phyloP scores from a whole-genome alignment of 257 asterid species.

The Solanum appendiculatum region DNA sequence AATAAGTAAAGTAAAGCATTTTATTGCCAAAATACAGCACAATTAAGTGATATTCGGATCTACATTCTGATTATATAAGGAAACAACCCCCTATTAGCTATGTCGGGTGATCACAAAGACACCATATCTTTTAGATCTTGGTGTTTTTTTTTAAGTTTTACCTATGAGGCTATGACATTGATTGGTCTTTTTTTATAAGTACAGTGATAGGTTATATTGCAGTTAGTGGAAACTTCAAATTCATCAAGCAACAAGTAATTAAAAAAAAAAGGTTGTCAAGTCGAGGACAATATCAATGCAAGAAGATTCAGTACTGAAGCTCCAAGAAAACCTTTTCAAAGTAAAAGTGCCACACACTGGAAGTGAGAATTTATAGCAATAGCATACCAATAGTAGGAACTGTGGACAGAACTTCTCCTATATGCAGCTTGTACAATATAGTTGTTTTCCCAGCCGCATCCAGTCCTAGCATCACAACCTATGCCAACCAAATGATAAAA shows the following conservation, averaged over 20 bases:
- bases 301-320: not conserved
- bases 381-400: conserved; percentile 96
- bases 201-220: not conserved
- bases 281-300: not conserved
- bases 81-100: not conserved
- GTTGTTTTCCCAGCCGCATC: conserved; percentile 99
- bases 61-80: not conserved
- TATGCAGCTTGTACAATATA: conserved; percentile 90
- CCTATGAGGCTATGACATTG: not conserved
- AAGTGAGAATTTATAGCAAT: not conserved
- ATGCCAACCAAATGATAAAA: not conserved
- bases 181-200: not conserved
- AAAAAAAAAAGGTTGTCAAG: not conserved
- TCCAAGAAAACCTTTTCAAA: not conserved
- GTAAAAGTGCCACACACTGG: not conserved
- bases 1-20: not conserved
- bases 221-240: not conserved
- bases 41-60: not conserved
- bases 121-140: not conserved
- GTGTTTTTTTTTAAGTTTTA: not conserved
- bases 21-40: not conserved
- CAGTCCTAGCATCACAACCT: conserved; percentile 99
- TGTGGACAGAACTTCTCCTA: conserved; percentile 96
- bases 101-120: not conserved
- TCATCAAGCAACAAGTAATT: not conserved